Conservation (phyloP, 345 rosid species). For the Pugionium dolabratum region DNA sequence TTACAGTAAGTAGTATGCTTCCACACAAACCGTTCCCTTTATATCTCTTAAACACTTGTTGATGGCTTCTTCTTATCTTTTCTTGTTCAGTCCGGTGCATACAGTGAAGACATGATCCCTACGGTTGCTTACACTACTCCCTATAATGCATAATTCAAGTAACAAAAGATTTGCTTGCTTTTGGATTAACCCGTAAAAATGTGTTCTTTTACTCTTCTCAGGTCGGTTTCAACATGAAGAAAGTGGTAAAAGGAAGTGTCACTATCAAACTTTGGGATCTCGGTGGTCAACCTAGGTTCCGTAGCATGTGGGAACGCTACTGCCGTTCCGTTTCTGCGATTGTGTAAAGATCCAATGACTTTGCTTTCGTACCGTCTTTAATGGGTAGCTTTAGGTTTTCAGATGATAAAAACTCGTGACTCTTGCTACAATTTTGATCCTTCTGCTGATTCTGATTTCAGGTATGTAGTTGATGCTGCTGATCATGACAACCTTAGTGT, state of each 20-base stretch:
- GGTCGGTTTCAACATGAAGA: conserved; percentile 97
- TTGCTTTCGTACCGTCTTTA: background rate
- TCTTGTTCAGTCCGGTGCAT: conserved; percentile 72
- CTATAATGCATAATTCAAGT: conserved; percentile 2
- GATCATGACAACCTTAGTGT: conserved; percentile 79
- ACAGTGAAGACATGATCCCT: conserved; percentile 92
- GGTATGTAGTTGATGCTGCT: conserved; percentile 91
- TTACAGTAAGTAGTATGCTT: conserved; percentile 63
- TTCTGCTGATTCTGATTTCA: conserved; percentile 32
- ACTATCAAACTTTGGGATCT: conserved; percentile 96
- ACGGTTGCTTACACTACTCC: conserved; percentile 50
- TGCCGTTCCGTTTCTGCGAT: conserved; percentile 91
- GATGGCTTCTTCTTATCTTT: conserved; percentile 34
- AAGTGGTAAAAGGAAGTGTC: conserved; percentile 94
- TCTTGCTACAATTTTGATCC: conserved; percentile 1
- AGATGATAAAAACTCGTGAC: conserved; percentile 1
- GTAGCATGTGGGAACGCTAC: conserved; percentile 97
- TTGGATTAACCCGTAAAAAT: background rate
- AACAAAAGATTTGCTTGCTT: background rate
- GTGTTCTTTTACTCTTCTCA: conserved; percentile 33
- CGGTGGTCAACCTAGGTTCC: conserved; percentile 94
- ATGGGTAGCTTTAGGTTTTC: background rate
- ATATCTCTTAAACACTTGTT: conserved; percentile 16
- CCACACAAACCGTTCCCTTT: background rate
- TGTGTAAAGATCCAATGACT: conserved; percentile 51